These are phyloP conservation scores for Cinnamomum chago DNA, from an alignment of 164 flowering plant species.

Conservation along the genomic window DNA sequence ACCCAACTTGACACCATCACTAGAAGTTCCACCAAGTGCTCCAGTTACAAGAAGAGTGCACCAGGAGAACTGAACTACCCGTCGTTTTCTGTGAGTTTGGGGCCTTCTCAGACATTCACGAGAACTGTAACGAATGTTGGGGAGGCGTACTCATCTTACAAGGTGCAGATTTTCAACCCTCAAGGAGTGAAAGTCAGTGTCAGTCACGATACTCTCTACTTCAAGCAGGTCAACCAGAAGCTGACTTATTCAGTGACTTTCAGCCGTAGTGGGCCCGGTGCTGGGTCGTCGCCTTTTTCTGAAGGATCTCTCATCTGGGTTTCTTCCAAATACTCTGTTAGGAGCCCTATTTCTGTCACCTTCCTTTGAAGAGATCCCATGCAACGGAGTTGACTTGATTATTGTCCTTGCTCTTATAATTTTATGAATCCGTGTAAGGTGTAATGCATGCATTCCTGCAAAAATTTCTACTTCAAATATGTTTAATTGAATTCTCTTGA, in stretches of 20 bases:
- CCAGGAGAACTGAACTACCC: conserved; percentile 12
- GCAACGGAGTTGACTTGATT: not conserved
- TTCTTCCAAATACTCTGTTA: not conserved
- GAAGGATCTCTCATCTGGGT: conserved; percentile 6
- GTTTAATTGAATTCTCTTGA: too few species aligned
- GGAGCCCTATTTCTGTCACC: conserved; percentile 3
- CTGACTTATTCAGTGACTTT: conserved; percentile 16
- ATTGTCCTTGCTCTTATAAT: not conserved
- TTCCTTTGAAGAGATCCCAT: not conserved
- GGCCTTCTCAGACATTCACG: conserved; percentile 10
- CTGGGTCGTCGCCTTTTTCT: conserved; percentile 4
- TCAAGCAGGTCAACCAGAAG: conserved; percentile 31
- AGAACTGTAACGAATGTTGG: conserved; percentile 49
- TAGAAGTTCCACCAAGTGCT: not conserved
- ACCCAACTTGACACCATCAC: not conserved
- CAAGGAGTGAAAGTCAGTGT: conserved; percentile 29
- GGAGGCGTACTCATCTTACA: conserved; percentile 24
- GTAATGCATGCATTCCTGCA: too few species aligned
- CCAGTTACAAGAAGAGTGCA: conserved; percentile 5
- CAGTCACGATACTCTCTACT: conserved; percentile 21
- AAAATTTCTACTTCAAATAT: too few species aligned
- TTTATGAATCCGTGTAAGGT: too few species aligned
- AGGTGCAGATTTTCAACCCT: conserved; percentile 16
- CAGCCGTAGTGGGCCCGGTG: not conserved
- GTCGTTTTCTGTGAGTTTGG: conserved; percentile 10